Evolutionary conservation across 768 basidiomycete genomes (phyloP).

Genomic region (Collybia sordida): DNA sequence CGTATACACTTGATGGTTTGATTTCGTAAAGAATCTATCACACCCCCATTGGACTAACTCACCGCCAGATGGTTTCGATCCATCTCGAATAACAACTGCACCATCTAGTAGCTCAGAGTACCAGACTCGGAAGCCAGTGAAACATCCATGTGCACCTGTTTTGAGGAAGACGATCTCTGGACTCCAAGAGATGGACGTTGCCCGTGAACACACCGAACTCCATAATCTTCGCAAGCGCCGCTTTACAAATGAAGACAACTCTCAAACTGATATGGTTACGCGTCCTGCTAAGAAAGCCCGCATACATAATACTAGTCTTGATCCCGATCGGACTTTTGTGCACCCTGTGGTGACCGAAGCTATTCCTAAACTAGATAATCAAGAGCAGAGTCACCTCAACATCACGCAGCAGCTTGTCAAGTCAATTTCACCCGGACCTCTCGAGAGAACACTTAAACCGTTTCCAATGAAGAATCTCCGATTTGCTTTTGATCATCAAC

Average conservation of each 20-base stretch:
- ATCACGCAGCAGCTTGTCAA: not conserved
- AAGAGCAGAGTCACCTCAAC: not conserved
- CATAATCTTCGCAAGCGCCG: not conserved
- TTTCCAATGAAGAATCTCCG: not conserved
- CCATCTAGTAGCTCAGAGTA: not conserved
- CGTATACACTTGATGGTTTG: conserved; percentile 36
- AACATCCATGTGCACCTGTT: not conserved
- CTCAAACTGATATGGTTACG: not conserved
- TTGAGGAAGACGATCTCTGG: not conserved
- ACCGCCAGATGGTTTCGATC: conserved; percentile 13
- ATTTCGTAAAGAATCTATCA: not conserved
- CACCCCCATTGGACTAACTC: not conserved
- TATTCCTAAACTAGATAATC: no score
- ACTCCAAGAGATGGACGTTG: not conserved
- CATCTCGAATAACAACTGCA: not conserved
- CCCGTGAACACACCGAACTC: not conserved
- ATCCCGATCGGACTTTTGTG: not conserved
- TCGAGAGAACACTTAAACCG: not conserved
- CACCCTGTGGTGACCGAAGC: no score
- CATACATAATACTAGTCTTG: not conserved
- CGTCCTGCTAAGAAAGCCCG: conserved; percentile 7
- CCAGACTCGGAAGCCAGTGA: not conserved
- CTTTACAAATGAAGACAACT: not conserved
- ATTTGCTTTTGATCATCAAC: not conserved
- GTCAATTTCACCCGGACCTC: not conserved